Conservation (phyloP, 2,329 filamentous ascomycete genomes). For the Alternaria arborescens region DNA sequence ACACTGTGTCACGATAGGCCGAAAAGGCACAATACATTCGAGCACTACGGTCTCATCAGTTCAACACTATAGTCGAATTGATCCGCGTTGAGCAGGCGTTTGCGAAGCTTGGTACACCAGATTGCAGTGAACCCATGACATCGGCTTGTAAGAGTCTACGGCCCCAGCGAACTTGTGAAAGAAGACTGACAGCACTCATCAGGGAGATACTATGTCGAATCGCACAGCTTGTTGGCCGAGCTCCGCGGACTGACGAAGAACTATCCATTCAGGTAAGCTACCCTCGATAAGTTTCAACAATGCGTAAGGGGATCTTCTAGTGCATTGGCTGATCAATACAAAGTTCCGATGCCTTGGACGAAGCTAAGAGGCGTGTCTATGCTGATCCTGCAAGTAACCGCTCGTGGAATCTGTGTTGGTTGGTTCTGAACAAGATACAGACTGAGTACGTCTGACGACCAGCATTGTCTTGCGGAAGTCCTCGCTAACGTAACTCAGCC, state of each 20-base stretch:
- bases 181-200: slow-evolving; percentile 5
- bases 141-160: slow-evolving; percentile 61
- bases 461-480: neutral
- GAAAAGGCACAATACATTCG: slow-evolving; percentile 67
- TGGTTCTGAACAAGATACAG: slow-evolving; percentile 72
- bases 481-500: slow-evolving; percentile 52
- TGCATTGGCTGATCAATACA: neutral
- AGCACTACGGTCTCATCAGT: slow-evolving; percentile 70
- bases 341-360: slow-evolving; percentile 69
- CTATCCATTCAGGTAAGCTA: slow-evolving; percentile 67
- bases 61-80: slow-evolving; percentile 77
- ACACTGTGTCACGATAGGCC: slow-evolving; percentile 38
- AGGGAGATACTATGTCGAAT: slow-evolving; percentile 73
- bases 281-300: neutral
- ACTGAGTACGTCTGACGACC: slow-evolving; percentile 64
- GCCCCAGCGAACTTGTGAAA: neutral
- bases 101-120: slow-evolving; percentile 64
- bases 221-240: slow-evolving; percentile 73
- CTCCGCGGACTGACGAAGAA: slow-evolving; percentile 72
- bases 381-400: slow-evolving; percentile 71
- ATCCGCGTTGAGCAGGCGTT: slow-evolving; percentile 75
- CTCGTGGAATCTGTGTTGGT: slow-evolving; percentile 81
- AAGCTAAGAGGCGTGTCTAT: slow-evolving; percentile 71
- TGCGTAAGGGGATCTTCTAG: neutral
- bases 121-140: slow-evolving; percentile 73